These are phyloP conservation scores for Achaetomium macrosporum DNA, from an alignment of 2,329 filamentous ascomycete genomes.

Conservation along the genomic window DNA sequence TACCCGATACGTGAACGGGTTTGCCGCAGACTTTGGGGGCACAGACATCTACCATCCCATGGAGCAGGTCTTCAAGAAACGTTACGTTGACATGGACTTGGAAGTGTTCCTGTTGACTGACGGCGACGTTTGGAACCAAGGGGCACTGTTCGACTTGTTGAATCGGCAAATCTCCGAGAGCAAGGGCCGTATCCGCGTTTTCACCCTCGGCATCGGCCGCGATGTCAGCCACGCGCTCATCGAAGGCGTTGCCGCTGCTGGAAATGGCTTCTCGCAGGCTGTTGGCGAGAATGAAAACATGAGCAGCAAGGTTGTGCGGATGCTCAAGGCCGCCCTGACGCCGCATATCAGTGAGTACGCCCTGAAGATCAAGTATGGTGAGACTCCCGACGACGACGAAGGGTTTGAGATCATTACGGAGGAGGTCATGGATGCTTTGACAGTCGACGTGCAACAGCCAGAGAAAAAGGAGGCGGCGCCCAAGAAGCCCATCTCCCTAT, in stretches of 20 bases:
- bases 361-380: constrained; percentile 55
- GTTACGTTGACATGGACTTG: constrained; percentile 42
- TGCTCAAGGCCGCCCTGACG: constrained; percentile 65
- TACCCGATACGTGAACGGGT: constrained; percentile 33
- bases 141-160: constrained; percentile 40
- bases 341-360: constrained; percentile 60
- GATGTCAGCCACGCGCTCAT: constrained; percentile 47
- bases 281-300: constrained; percentile 60
- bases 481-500: constrained; percentile 52
- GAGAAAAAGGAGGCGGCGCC: constrained; percentile 11
- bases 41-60: constrained; percentile 47
- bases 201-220: constrained; percentile 49
- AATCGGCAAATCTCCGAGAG: constrained; percentile 35
- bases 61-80: constrained; percentile 37
- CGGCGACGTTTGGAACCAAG: constrained; percentile 47
- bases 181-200: constrained; percentile 43
- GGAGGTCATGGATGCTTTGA: constrained; percentile 45
- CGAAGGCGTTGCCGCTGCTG: constrained; percentile 48
- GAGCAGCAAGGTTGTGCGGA: constrained; percentile 63
- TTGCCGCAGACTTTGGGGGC: constrained; percentile 45
- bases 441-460: constrained; percentile 30
- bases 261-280: constrained; percentile 55
- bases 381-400: constrained; percentile 32
- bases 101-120: constrained; percentile 54
- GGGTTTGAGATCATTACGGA: constrained; percentile 58